Conservation (phyloP, 2,329 filamentous ascomycete genomes). For the Bretziella fagacearum region DNA sequence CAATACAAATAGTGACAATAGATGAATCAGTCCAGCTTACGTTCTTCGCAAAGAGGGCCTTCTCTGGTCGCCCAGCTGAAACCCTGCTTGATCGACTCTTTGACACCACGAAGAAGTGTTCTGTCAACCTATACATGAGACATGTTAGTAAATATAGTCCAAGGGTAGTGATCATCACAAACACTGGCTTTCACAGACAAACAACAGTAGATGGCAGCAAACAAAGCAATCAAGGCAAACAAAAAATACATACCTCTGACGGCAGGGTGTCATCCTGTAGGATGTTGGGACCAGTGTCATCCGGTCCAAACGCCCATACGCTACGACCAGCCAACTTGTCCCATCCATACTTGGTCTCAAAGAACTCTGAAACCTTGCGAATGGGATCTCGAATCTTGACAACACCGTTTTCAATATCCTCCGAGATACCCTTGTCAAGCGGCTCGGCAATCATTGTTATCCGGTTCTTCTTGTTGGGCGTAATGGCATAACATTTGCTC, state of each 20-base stretch:
- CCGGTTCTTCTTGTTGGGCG: constrained; percentile 98
- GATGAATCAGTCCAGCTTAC: constrained; percentile 34
- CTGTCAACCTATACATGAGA: constrained; percentile 56
- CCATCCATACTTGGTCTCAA: constrained; percentile 94
- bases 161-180: too few species aligned
- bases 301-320: constrained; percentile 96
- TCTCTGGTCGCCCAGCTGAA: constrained; percentile 95
- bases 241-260: constrained; percentile 45
- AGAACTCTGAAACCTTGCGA: constrained; percentile 86
- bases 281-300: constrained; percentile 88
- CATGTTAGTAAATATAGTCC: constrained; percentile 13
- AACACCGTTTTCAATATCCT: constrained; percentile 79
- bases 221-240: neutral
- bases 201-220: neutral
- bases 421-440: constrained; percentile 81
- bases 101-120: constrained; percentile 69
- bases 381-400: constrained; percentile 89
- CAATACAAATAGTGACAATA: neutral
- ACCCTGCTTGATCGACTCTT: constrained; percentile 85
- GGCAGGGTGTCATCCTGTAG: constrained; percentile 92
- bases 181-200: neutral
- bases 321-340: constrained; percentile 85
- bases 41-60: constrained; percentile 94
- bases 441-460: constrained; percentile 97
- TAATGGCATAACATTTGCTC: constrained; percentile 94